Conservation (phyloP, 345 rosid genomes). For the sweet orange (Citrus sinensis) region DVS_A1.0 CM039163.1:28063001-28063500, state of each 20-base stretch:
- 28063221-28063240: neutral
- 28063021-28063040: too few relatives aligned
- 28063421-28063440: constrained; percentile 69
- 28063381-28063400: constrained; percentile 43
- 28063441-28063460: constrained; percentile 46
- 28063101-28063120: too few relatives aligned
- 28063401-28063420: constrained; percentile 56
- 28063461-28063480: constrained; percentile 35
- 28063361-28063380: constrained; percentile 62
- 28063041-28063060: too few relatives aligned
- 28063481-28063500: constrained; percentile 59
- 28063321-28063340: neutral
- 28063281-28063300: neutral
- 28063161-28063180: too few relatives aligned
- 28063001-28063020: too few relatives aligned
- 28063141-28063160: too few relatives aligned
- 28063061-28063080: too few relatives aligned
- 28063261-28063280: neutral
- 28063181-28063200: neutral
- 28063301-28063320: neutral
- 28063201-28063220: neutral
- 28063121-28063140: too few relatives aligned
- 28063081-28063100: too few relatives aligned
- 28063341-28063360: constrained; percentile 44
- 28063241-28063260: neutral